These are phyloP conservation scores for Coemansia sp. DNA, from an alignment of 192 early-diverging fungal species.

Conservation along the genomic window DNA sequence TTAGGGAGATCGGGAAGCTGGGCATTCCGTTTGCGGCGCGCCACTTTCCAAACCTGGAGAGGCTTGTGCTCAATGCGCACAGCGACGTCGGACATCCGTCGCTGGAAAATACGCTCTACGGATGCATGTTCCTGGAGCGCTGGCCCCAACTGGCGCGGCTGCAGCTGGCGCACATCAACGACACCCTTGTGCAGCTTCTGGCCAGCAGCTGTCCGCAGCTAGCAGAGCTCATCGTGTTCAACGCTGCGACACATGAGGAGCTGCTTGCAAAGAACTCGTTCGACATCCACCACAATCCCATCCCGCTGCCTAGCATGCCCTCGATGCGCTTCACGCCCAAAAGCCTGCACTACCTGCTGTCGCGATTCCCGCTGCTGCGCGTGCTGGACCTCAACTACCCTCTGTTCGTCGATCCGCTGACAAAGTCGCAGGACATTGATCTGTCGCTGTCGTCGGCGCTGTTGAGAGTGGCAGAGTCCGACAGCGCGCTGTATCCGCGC, in stretches of 20 bases:
- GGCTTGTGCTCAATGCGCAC: constrained; percentile 42
- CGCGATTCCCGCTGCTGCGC: constrained; percentile 40
- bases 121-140: constrained; percentile 52
- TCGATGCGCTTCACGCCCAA: constrained; percentile 55
- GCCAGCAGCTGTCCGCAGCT: constrained; percentile 48
- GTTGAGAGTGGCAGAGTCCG: constrained; percentile 20
- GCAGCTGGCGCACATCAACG: constrained; percentile 54
- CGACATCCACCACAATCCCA: constrained; percentile 48
- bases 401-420: constrained; percentile 51
- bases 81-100: constrained; percentile 49
- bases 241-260: constrained; percentile 48
- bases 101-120: constrained; percentile 54
- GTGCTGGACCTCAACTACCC: constrained; percentile 56
- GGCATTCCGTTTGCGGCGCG: constrained; percentile 54
- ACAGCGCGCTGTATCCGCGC: constrained; percentile 30
- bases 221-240: constrained; percentile 48
- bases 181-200: constrained; percentile 52
- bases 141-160: constrained; percentile 36
- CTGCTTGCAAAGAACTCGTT: constrained; percentile 53
- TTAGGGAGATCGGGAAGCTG: constrained; percentile 53
- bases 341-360: constrained; percentile 50
- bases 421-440: constrained; percentile 47
- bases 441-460: constrained; percentile 42
- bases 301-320: constrained; percentile 48
- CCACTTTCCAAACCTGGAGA: constrained; percentile 45